Conservation (phyloP, 768 basidiomycete genomes). For the Kwoniella newhampshirensis region DNA sequence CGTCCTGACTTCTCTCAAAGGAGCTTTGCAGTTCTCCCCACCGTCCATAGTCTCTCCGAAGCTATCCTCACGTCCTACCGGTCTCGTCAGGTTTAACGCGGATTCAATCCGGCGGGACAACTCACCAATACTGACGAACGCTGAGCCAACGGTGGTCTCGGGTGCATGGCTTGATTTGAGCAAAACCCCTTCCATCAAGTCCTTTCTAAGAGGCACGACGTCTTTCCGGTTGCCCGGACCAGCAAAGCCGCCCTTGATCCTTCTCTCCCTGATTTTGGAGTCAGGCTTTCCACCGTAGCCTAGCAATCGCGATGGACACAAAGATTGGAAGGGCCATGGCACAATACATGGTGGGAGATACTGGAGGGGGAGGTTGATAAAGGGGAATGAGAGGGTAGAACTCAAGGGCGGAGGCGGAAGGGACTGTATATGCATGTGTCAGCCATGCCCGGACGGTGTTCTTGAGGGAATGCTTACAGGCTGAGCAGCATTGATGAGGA, state of each 20-base stretch:
- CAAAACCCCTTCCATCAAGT: conserved; percentile 46
- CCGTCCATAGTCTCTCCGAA: conserved; percentile 21
- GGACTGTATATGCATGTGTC: conserved; percentile 24
- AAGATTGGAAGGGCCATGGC: conserved; percentile 41
- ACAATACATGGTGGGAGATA: conserved; percentile 38
- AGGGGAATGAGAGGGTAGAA: conserved; percentile 15
- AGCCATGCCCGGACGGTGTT: not conserved
- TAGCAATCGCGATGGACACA: conserved; percentile 40
- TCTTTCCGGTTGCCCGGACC: conserved; percentile 31
- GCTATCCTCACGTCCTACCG: conserved; percentile 42
- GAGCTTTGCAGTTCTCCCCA: conserved; percentile 18
- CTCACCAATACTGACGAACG: conserved; percentile 46
- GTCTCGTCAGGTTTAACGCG: not conserved
- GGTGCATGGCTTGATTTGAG: conserved; percentile 23
- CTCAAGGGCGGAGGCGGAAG: conserved; percentile 41
- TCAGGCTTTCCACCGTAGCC: conserved; percentile 20
- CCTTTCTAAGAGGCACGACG: conserved; percentile 38
- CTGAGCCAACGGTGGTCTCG: conserved; percentile 30
- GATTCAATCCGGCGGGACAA: not conserved
- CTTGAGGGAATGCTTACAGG: conserved; percentile 25
- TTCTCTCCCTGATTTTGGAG: conserved; percentile 23
- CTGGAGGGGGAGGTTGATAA: conserved; percentile 17
- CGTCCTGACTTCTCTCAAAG: conserved; percentile 48
- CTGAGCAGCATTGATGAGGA: conserved; percentile 36
- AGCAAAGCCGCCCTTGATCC: conserved; percentile 22